Evolutionary conservation across 106 monocot genomes (phyloP), one percentile per base, ranked within the genome.

Genomic region (Acanthochlamys bracteata): DNA sequence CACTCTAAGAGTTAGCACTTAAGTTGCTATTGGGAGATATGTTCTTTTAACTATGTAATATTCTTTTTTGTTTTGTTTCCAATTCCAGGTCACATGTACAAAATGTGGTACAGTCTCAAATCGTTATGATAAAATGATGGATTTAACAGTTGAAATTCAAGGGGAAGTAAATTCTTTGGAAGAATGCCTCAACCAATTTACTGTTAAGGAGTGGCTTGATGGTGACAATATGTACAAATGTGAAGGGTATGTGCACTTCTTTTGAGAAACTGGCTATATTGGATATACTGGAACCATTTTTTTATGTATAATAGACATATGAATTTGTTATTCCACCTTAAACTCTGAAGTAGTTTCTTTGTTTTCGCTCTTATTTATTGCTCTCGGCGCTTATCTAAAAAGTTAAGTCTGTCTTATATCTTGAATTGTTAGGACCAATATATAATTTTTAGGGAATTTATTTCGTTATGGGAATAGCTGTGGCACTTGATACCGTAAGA

Each of bases 111-210:
- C 55, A 64, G 74, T 91, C 22, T 96, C 91, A 68, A 91, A 96
- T 25, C 84, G 90, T 25, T 96, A 88, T 73, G 96, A 91, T 51
- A 90, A 96, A 59, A 91, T 96, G 83, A 91, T 96, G 88, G 96
- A 96, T 80, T 73, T 96, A 57, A 91, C 88, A 4, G 90, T 96
- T 67, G 90, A 96, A 77, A 96, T 96, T 71, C 96, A 85, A 58
- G 96, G 96, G 7, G 85, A 84, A 63, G 86, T 72, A 24, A 85
- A 81, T 45, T 96, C 96, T 61, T 73, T 96, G 62, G 83, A 91
- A 67, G 80, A 96, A 42, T 91, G 91, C 62, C 71, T 96, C n/a
- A 64, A 88, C 55, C 87, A 91, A 58, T 91, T 91, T 63, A 96
- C 96, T 51, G 66, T 72, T 0, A 73, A 66, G 43, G 93, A 93